These are phyloP conservation scores for Cyclocybe aegerita DNA, from an alignment of 768 basidiomycete species.

Conservation along the genomic window DNA sequence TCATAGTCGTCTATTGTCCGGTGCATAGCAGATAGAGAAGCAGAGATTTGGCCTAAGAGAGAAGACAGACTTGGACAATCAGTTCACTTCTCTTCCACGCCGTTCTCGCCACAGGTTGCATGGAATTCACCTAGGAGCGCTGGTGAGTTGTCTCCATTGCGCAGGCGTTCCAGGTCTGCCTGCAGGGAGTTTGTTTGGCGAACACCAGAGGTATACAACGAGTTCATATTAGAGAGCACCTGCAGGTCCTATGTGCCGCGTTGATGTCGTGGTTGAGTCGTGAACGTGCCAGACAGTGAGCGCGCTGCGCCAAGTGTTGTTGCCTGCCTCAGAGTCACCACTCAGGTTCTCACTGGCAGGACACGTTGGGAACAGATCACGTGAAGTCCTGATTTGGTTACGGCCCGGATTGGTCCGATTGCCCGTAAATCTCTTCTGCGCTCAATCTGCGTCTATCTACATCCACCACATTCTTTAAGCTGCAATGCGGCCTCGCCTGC, in stretches of 20 bases:
- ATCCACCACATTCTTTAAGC: too few species aligned
- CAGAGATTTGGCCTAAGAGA: slow-evolving; percentile 91
- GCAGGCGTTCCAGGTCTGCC: slow-evolving; percentile 81
- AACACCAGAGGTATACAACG: slow-evolving; percentile 90
- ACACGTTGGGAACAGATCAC: slow-evolving; percentile 16
- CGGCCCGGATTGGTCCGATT: too few species aligned
- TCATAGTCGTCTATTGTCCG: slow-evolving; percentile 97
- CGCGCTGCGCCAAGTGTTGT: too few species aligned
- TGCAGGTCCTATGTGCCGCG: slow-evolving; percentile 3
- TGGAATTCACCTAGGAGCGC: slow-evolving; percentile 73
- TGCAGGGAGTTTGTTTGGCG: slow-evolving; percentile 88
- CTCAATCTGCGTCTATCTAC: too few species aligned
- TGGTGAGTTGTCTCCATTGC: slow-evolving; percentile 77
- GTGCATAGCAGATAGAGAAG: slow-evolving; percentile 93
- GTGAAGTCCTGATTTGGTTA: background rate
- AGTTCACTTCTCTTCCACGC: slow-evolving; percentile 8
- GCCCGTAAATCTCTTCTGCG: too few species aligned
- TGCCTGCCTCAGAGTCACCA: too few species aligned
- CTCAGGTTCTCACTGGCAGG: too few species aligned
- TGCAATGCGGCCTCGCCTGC: too few species aligned
- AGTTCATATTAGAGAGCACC: slow-evolving; percentile 66
- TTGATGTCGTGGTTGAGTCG: slow-evolving; percentile 7
- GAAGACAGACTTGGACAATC: slow-evolving; percentile 16
- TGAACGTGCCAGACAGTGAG: background rate
- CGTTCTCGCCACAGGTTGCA: background rate